phyloP scores from a whole-genome alignment of 176 grass and related monocot species.

The Ampelocalamus luodianensis region DNA sequence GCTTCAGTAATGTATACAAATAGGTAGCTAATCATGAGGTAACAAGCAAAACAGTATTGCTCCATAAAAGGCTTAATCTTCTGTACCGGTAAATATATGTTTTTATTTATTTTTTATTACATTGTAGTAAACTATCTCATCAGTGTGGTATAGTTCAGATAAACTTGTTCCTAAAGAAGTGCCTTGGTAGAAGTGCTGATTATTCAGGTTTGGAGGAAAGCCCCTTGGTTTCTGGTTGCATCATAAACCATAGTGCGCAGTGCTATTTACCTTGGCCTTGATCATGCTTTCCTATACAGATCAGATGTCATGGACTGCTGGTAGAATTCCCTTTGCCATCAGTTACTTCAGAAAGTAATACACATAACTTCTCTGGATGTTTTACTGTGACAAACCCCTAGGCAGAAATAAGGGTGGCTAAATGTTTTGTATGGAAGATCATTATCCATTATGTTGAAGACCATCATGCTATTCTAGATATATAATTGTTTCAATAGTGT shows the following conservation, averaged over 20 bases:
- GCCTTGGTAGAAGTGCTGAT: not conserved
- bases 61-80: not conserved
- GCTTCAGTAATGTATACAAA: not conserved
- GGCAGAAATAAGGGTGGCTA: slow-evolving; percentile 1
- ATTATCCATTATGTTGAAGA: slow-evolving; percentile 30
- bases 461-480: slow-evolving; percentile 29
- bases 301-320: not conserved
- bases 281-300: not conserved
- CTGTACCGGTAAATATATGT: not conserved
- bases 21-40: not conserved
- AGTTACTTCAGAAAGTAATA: not conserved
- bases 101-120: not conserved
- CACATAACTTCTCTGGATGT: not conserved
- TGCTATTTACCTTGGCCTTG: not conserved
- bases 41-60: not conserved
- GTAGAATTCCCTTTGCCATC: not conserved
- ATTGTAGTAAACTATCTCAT: not conserved
- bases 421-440: slow-evolving; percentile 5
- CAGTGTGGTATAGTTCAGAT: not conserved
- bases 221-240: not conserved
- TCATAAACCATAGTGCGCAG: not conserved
- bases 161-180: not conserved
- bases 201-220: not conserved
- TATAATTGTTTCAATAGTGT: not conserved
- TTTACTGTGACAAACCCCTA: not conserved